A percentile compares a stretch with the other conserved stretches of the same genome.
Conservation (phyloP, 2,329 filamentous ascomycete genomes). For the Scolecobasidium constrictum region DNA sequence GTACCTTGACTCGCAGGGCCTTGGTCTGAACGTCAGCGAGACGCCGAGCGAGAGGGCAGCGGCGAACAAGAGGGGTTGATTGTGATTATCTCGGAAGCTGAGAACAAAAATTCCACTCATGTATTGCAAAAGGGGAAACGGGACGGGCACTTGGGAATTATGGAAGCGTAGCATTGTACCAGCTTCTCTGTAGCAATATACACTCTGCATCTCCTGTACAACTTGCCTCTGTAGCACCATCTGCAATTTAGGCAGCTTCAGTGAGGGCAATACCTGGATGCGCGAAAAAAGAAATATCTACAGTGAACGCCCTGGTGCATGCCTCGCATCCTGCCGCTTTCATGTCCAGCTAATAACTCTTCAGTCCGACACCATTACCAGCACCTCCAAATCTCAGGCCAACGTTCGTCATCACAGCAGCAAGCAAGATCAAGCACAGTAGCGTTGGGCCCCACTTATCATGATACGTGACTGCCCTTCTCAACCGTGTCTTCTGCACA, state of each 20-base stretch:
- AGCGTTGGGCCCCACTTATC: constrained; percentile 76
- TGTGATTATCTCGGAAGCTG: not conserved
- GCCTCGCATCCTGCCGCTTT: not conserved
- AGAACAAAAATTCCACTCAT: constrained; percentile 9
- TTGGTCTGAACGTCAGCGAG: constrained; percentile 74
- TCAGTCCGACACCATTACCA: constrained; percentile 37
- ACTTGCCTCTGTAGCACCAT: too few species aligned
- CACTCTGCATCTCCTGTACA: too few species aligned
- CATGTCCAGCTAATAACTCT: constrained; percentile 9
- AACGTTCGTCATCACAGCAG: constrained; percentile 71
- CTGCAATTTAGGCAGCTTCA: too few species aligned
- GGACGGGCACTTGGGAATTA: not conserved
- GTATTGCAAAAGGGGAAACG: not conserved
- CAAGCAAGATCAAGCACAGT: constrained; percentile 62
- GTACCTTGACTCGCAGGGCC: constrained; percentile 79
- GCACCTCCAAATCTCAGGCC: constrained; percentile 54
- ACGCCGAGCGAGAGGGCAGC: constrained; percentile 27
- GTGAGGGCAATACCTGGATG: too few species aligned
- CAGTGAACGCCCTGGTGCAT: too few species aligned
- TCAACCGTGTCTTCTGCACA: constrained; percentile 70
- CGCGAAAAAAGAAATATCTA: too few species aligned
- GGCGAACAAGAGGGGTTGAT: not conserved
- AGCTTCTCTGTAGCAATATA: not conserved
- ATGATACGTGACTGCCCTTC: constrained; percentile 82
- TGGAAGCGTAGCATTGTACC: too few species aligned